Base-by-base conservation (phyloP, 2,329 filamentous ascomycete genomes). In the Elsinoe perseae region DNA sequence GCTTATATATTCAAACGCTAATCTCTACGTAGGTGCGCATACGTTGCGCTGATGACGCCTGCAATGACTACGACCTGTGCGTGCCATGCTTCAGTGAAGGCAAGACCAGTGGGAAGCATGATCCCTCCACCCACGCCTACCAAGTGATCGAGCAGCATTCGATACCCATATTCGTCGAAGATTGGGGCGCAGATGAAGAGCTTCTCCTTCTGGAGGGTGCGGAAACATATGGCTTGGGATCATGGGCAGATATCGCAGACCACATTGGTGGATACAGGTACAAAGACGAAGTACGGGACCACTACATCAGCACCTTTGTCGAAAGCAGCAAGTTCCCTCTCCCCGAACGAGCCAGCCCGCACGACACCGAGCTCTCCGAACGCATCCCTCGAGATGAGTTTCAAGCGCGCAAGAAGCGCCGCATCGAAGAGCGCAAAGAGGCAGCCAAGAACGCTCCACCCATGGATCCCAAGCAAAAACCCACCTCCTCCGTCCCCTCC, bases 171-270 rank as follows among this genome's bases (percentile, higher is more conserved):
- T 98, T 95, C 66, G 86, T 91, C 62, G 81, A 83, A 57, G 91
- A 95, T 67, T 98, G 93, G 93, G 93, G 93, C 54, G 93, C 93
- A 21, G 93, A 98, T 68, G 93, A 98, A 69, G 93, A 98, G 71
- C 73, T 97, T n/a, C 75, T 97, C 4, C 75, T 98, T 54, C 74
- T 98, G 0, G 93, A 98, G 73, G 93, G 93, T 20, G 90, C 89
- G 9, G 93, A 98, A 71, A 95, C 89, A 57, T 98, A 98, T 68
- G 93, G 93, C 0, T 76, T 98, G 50, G 93, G 93, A 2, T 97
- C 92, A 20, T 98, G 93, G 92, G 89, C 91, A 36, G 93, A 98
- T 66, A 95, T 98, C 60, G 91, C 93, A 34, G 92, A 98, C 70
- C 93, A 98, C 70, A 97, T 98, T 64, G 93, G 93, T 53, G 93